Conservation (phyloP, 2,329 filamentous ascomycete species). For the Colletotrichum horii region DNA sequence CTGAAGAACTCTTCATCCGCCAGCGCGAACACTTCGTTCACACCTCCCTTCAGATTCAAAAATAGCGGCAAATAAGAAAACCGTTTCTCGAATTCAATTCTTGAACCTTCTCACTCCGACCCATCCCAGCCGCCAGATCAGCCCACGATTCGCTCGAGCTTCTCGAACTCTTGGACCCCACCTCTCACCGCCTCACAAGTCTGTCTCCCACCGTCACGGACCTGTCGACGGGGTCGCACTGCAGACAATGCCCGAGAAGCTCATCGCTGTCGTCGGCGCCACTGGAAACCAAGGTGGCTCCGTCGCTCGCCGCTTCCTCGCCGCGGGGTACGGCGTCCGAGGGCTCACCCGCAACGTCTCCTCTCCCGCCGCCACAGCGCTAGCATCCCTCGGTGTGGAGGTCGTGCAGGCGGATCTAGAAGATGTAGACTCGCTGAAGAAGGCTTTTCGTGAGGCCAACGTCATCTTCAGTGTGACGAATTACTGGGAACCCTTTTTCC, state of each 20-base stretch:
- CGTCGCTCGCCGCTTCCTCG: constrained; percentile 52
- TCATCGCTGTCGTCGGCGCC: constrained; percentile 51
- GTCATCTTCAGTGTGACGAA: constrained; percentile 61
- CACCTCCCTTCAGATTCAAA: neutral
- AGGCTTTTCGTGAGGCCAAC: constrained; percentile 49
- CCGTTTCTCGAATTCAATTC: neutral
- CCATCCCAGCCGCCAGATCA: neutral
- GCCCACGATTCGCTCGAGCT: neutral
- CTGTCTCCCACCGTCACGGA: neutral
- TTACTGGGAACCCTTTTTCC: constrained; percentile 58
- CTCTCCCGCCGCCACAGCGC: constrained; percentile 43
- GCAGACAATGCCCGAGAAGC: constrained; percentile 24
- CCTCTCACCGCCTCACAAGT: neutral
- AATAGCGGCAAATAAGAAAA: neutral
- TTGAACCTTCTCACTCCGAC: neutral
- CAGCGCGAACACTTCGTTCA: neutral
- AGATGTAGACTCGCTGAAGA: constrained; percentile 41
- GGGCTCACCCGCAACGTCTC: constrained; percentile 50
- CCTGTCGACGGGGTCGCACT: neutral
- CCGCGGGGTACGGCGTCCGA: constrained; percentile 48
- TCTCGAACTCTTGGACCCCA: neutral
- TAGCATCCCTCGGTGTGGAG: constrained; percentile 42
- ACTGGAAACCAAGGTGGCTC: constrained; percentile 59
- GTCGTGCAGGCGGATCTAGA: constrained; percentile 46
- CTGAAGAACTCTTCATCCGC: neutral